phyloP scores from a whole-genome alignment of 805 yeast genomes.

The Pichia thaimueangensis region DNA sequence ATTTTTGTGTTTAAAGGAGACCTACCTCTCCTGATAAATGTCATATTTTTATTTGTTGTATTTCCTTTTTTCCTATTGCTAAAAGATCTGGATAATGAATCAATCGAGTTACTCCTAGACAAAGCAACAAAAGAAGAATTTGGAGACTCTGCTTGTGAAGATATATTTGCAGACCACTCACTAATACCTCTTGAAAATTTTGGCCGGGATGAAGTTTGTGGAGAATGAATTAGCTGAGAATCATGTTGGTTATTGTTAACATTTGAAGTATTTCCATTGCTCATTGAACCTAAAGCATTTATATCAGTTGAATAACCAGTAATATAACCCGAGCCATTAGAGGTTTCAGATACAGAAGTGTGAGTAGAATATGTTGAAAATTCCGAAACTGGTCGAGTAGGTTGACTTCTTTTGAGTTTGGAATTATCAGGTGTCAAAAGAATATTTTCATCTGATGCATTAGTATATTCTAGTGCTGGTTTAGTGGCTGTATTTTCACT shows the following conservation, averaged over 20 bases:
- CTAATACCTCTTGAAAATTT: conserved; percentile 27
- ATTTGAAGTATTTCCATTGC: background rate
- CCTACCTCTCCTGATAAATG: conserved; percentile 26
- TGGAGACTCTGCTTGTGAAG: conserved; percentile 29
- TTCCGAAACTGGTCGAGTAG: conserved; percentile 43
- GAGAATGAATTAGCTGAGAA: conserved; percentile 5
- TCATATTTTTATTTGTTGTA: conserved; percentile 12
- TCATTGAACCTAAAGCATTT: background rate
- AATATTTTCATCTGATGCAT: background rate
- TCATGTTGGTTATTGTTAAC: background rate
- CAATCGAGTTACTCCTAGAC: conserved; percentile 32
- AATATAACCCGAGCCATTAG: conserved; percentile 36
- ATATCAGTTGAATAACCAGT: conserved; percentile 33
- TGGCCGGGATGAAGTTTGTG: conserved; percentile 18
- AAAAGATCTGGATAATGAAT: conserved; percentile 26
- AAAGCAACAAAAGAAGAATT: conserved; percentile 29
- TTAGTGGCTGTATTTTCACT: background rate
- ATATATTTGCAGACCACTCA: conserved; percentile 26
- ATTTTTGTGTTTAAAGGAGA: conserved; percentile 27
- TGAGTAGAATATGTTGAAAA: conserved; percentile 44
- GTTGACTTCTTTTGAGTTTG: conserved; percentile 17
- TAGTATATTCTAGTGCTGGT: background rate
- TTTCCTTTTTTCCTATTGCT: conserved; percentile 24
- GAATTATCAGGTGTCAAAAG: conserved; percentile 7
- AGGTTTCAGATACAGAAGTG: conserved; percentile 47